Evolutionary conservation across 1,139 yeast species (phyloP), one percentile per base, ranked within the genome.

Genomic region (Magnusiomyces suaveolens): DNA sequence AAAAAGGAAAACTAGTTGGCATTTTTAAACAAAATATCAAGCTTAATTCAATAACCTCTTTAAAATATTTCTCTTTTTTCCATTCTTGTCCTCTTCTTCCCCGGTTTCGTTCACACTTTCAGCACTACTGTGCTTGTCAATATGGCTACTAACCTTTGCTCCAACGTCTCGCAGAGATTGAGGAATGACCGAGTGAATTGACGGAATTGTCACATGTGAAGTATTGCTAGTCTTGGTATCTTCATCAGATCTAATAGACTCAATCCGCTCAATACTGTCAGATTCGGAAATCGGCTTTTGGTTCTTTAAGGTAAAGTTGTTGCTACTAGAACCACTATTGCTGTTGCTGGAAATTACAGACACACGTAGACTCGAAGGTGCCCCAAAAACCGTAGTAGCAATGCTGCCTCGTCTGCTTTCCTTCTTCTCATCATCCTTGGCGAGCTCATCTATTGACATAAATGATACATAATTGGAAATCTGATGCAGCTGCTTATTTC

Each of bases 401-500:
- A 21, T 4, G 14, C 48, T 46, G 3, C 39, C 48, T n/a, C 39
- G 8, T 18, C 36, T 46, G 6, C 38, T 21, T 4, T 41, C 44
- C 25, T 50, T 39, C 25, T 50, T 32, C 21, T 26, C 24, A n/a
- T 51, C 41, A 16, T 23, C 38, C 23, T 44, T 39, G 29, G 59
- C 54, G 10, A 69, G 57, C 26, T 68, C 70, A 2, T 66, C 63
- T 26, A 69, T 63, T 6, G 71, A 61, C 10, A 69, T 68, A 56
- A 68, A 69, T 32, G 67, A 62, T 20, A 64, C 66, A 55, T 69
- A 69, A 46, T 66, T 64, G 1, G 65, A 60, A 12, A 69, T 64
- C 60, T 69, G 73, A n/a, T 66, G 60, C 39, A 69, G 56, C 18
- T 64, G 64, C 48, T 60, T 65, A 26, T 51, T 50, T 39, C 53